Evolutionary conservation across 2,329 filamentous ascomycete species (phyloP), one percentile per base, ranked within the genome.

Genomic region (Calonectria henricotiae): DNA sequence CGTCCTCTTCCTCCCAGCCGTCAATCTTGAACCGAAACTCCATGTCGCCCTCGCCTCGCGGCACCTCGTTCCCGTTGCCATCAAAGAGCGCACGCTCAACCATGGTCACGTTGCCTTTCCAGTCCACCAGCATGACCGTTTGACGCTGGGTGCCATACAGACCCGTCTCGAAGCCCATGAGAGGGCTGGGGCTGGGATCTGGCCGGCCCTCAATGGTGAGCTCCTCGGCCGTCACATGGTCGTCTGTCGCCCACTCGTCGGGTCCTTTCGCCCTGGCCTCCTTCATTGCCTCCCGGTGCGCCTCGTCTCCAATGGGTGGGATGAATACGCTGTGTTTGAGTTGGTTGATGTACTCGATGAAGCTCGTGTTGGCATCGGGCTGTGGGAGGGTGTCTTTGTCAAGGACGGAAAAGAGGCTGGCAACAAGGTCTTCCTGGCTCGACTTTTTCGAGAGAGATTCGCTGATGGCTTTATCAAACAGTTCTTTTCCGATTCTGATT

Each of bases 141-240:
- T 92, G 90, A 43, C 90, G 82, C 80, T 92, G 90, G 5, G 90
- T 92, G 4, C 90, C 90, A 74, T 92, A 92, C 72, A 90, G 82
- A 1, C 90, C 90, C 5, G 85, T 88, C 77, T 88, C 87, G 73
- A 89, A 90, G 1, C 84, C 84, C 49, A 80, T 84, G 17, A 73
- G 70, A 0, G 71, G 68, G 27, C 68, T 79, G 66, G 72, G 79
- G 37, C 77, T 76, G 8, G 81, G 76, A 17, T 85, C 84, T 2
- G 85, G 84, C 30, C 81, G 80, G 58, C 83, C 79, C 47, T 83
- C 79, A 4, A 78, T 75, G 39, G 82, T 64, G 74, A 80, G 77
- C 64, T 81, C 79, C 51, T 83, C 82, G 5, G 82, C 82, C 5
- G 80, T 79, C 65, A 76, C 81, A 62, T 80, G 77, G 39, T 85